Evolutionary conservation across 2,329 filamentous ascomycete genomes (phyloP).

Genomic region (Emergomyces pasteurianus): DNA sequence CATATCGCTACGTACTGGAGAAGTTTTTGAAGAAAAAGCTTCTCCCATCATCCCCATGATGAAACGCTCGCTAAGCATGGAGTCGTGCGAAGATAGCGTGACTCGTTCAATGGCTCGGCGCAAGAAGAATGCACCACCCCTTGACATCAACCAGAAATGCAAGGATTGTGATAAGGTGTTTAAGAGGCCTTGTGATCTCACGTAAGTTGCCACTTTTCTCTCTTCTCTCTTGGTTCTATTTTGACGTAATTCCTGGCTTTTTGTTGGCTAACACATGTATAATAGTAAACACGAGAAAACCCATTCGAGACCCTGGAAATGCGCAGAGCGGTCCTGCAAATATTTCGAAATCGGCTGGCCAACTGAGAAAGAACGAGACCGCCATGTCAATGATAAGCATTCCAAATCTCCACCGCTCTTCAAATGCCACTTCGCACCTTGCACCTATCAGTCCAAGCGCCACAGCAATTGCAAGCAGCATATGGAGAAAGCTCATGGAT

Average conservation of each 20-base stretch:
- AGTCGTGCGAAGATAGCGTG: conserved; percentile 66
- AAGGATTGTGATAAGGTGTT: conserved; percentile 83
- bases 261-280: conserved; percentile 6
- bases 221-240: neutral
- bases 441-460: conserved; percentile 88
- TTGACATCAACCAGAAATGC: conserved; percentile 73
- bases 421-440: conserved; percentile 70
- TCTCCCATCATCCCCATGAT: conserved; percentile 21
- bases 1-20: conserved; percentile 62
- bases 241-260: neutral
- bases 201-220: conserved; percentile 27
- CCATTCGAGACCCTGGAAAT: conserved; percentile 94
- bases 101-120: conserved; percentile 89
- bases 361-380: conserved; percentile 93
- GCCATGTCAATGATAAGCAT: conserved; percentile 95
- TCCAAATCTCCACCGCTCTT: conserved; percentile 66
- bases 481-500: conserved; percentile 93
- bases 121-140: conserved; percentile 81
- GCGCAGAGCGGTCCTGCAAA: conserved; percentile 68
- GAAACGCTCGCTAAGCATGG: conserved; percentile 41
- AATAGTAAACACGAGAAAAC: conserved; percentile 88
- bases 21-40: conserved; percentile 43
- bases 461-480: conserved; percentile 97
- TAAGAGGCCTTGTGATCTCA: conserved; percentile 91
- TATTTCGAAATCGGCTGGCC: conserved; percentile 87